Evolutionary conservation across 305 asterid species (phyloP).

Genomic region (Fraxinus latifolia): DNA sequence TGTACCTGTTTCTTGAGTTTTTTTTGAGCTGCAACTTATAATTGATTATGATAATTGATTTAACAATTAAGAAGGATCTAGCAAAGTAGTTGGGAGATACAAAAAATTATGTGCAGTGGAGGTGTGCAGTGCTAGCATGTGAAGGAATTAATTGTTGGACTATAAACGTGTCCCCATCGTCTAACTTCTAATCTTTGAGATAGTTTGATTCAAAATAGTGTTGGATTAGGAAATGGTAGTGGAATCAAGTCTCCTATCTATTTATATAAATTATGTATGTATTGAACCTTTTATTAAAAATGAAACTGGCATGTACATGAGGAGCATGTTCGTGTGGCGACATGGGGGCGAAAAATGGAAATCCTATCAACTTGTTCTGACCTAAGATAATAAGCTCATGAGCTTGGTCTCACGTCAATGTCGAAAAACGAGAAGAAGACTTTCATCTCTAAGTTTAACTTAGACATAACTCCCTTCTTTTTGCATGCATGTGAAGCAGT

Average conservation of each 20-base stretch:
- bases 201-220: no score
- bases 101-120: slow-evolving; percentile 23
- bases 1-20: background rate
- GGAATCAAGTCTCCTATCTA: background rate
- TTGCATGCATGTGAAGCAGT: no score
- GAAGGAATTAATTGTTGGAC: slow-evolving; percentile 19
- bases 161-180: background rate
- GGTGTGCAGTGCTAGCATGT: slow-evolving; percentile 37
- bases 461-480: background rate
- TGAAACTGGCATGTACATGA: background rate
- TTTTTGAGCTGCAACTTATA: slow-evolving; percentile 1
- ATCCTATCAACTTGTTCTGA: no score
- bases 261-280: background rate
- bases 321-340: background rate
- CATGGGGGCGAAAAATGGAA: background rate
- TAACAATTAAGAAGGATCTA: slow-evolving; percentile 1
- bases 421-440: background rate
- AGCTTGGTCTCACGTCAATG: background rate
- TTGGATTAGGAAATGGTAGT: background rate
- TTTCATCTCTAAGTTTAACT: background rate
- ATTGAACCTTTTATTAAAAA: background rate
- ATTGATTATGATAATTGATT: slow-evolving; percentile 17
- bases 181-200: background rate
- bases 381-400: background rate
- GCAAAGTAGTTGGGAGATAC: slow-evolving; percentile 34